A percentile compares a stretch with the other conserved stretches of the same genome.
Evolutionary conservation across 1,139 yeast genomes (phyloP).

Genomic region (Candida sp.): DNA sequence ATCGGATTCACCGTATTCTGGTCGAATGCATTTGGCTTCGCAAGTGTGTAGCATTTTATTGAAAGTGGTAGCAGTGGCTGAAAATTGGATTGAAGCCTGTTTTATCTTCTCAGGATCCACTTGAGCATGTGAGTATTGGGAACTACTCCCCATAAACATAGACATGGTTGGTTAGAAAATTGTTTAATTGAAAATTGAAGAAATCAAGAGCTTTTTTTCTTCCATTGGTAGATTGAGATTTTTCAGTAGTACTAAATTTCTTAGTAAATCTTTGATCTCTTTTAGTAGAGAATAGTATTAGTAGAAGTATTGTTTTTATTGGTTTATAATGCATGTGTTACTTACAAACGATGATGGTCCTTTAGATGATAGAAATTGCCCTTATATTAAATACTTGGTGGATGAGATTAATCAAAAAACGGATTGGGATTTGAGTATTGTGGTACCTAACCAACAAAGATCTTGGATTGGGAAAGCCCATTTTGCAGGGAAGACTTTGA

Average conservation of each 20-base stretch:
- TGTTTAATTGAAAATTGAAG: too few species aligned
- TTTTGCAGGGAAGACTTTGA: slow-evolving; percentile 77
- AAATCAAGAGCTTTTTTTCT: too few species aligned
- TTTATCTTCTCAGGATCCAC: slow-evolving; percentile 67
- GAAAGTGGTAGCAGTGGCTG: slow-evolving; percentile 68
- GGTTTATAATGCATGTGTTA: slow-evolving; percentile 34
- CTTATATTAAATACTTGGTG: slow-evolving; percentile 79
- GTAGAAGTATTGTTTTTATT: too few species aligned
- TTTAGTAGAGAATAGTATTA: too few species aligned
- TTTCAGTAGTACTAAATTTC: neutral
- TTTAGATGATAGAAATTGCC: slow-evolving; percentile 74
- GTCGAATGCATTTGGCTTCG: slow-evolving; percentile 67
- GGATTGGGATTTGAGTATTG: slow-evolving; percentile 83
- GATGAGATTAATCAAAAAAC: slow-evolving; percentile 63
- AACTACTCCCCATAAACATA: slow-evolving; percentile 47
- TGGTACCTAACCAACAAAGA: slow-evolving; percentile 74
- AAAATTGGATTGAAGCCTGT: slow-evolving; percentile 73
- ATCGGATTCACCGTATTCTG: slow-evolving; percentile 76
- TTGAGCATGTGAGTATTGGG: slow-evolving; percentile 39
- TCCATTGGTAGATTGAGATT: neutral
- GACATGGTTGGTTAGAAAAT: slow-evolving; percentile 43
- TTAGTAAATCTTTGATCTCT: too few species aligned
- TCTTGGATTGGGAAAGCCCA: slow-evolving; percentile 99
- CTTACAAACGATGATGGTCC: slow-evolving; percentile 98
- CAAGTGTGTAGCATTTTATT: slow-evolving; percentile 57